Evolutionary conservation across 768 basidiomycete genomes (phyloP).

Genomic region (Leccinellum luteum): DNA sequence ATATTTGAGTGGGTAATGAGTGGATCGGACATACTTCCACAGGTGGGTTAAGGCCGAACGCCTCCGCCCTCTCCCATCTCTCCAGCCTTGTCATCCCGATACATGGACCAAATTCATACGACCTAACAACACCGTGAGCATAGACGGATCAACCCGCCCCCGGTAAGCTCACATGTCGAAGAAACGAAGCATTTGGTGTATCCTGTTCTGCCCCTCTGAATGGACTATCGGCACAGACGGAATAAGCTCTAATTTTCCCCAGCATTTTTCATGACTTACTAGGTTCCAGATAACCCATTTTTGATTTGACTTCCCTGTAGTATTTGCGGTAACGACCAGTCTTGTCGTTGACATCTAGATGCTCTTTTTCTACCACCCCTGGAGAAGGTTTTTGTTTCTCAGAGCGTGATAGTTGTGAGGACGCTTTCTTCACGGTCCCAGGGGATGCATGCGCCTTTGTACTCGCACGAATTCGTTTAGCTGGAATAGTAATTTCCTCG

Average conservation of each 20-base stretch:
- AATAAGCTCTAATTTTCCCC: neutral
- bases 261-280: constrained; percentile 43
- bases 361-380: constrained; percentile 17
- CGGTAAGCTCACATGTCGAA: constrained; percentile 62
- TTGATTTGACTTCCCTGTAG: constrained; percentile 43
- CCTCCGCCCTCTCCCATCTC: constrained; percentile 82
- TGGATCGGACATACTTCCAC: constrained; percentile 50
- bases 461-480: constrained; percentile 26
- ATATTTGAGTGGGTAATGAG: neutral
- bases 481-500: constrained; percentile 10
- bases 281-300: constrained; percentile 55
- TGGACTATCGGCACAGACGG: constrained; percentile 50
- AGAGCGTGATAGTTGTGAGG: constrained; percentile 1
- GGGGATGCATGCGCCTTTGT: constrained; percentile 14
- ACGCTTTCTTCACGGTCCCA: constrained; percentile 1
- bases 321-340: constrained; percentile 52
- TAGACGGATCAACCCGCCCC: neutral
- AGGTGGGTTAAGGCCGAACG: constrained; percentile 78
- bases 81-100: constrained; percentile 77
- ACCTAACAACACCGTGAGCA: constrained; percentile 38
- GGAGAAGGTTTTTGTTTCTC: constrained; percentile 3
- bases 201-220: constrained; percentile 52
- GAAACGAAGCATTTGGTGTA: constrained; percentile 72
- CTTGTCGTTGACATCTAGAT: constrained; percentile 45
- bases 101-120: constrained; percentile 80